Percentiles rank a stretch among this genome's conserved stretches.
Conservation (phyloP, 2,329 filamentous ascomycete genomes). For the Cladosporium cucumerinum region DNA sequence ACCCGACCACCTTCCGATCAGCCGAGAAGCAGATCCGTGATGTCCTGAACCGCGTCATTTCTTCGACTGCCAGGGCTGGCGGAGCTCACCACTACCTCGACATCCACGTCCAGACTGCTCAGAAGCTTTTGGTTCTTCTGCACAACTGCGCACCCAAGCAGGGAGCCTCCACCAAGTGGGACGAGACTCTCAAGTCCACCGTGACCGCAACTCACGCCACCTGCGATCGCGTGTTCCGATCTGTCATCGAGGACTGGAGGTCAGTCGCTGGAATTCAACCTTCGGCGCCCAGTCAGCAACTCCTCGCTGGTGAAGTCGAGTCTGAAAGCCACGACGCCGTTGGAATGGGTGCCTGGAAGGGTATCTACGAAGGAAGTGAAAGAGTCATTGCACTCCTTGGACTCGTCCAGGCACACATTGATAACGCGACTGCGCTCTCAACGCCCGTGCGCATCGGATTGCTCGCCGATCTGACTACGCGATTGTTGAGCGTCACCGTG, state of each 20-base stretch:
- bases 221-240: slow-evolving; percentile 73
- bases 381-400: slow-evolving; percentile 64
- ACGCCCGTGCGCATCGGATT: slow-evolving; percentile 66
- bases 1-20: slow-evolving; percentile 79
- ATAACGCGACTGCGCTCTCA: slow-evolving; percentile 60
- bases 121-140: slow-evolving; percentile 65
- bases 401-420: slow-evolving; percentile 62
- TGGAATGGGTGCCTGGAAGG: slow-evolving; percentile 66
- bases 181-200: slow-evolving; percentile 59
- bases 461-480: slow-evolving; percentile 65
- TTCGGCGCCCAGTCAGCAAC: slow-evolving; percentile 18
- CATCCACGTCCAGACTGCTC: slow-evolving; percentile 48
- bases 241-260: slow-evolving; percentile 78
- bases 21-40: slow-evolving; percentile 62
- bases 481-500: slow-evolving; percentile 65
- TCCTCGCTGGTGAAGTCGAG: slow-evolving; percentile 19
- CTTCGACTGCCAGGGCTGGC: slow-evolving; percentile 38
- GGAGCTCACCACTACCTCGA: slow-evolving; percentile 21
- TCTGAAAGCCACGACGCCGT: slow-evolving; percentile 31
- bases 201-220: slow-evolving; percentile 66
- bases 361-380: slow-evolving; percentile 69
- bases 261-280: slow-evolving; percentile 50
- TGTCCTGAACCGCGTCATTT: slow-evolving; percentile 25
- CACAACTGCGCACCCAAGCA: slow-evolving; percentile 80
- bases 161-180: slow-evolving; percentile 74